Evolutionary conservation across 805 yeast genomes (phyloP), one percentile per base, ranked within the genome.

Genomic region (Schizosaccharomyces osmophilus): DNA sequence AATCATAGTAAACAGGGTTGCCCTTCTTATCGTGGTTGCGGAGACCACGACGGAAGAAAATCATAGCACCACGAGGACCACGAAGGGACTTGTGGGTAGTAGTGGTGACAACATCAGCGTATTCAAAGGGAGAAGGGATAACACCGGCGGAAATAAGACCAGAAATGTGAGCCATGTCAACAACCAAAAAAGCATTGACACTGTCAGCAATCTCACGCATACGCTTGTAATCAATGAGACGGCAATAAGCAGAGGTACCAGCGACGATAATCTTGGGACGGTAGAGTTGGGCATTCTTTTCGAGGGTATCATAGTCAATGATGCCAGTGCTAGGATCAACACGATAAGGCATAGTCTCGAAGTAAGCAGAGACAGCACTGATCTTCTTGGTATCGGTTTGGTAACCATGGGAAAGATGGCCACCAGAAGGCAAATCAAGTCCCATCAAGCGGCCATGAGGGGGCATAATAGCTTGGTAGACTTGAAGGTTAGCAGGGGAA

Each of bases 41-140:
- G 63, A 87, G 81, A 68, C 97, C 97, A 77, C 85, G 87, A 79
- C 97, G 84, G 81, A 81, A 90, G 78, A 90, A 90, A 71, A 90
- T 90, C 88, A 90, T 84, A 59, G 98, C 94, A 72, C 97, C 98
- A 77, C 98, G 83, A 73, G 98, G 98, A 55, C 98, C 98, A 78
- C 98, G 85, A 70, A 90, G 80, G 22, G 97, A 88, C 76, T 90
- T 90, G 78, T 90, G 98, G 48, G 97, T 88, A 62, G 98, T 90
- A 65, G 97, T 90, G 65, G 98, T 90, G 71, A 90, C 97, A 68
- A 90, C 86, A 75, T 90, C 98, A 62, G 96, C 85, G 73, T 84
- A 81, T 69, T 83, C 84, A 75, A 90, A 90, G 63, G 98, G 98
- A 48, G 95, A 85, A 68, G 86, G 88, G 55, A 86, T 84, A 62